Base-by-base conservation (phyloP, 2,329 filamentous ascomycete genomes). In the Colletotrichum ledebouriae region DNA sequence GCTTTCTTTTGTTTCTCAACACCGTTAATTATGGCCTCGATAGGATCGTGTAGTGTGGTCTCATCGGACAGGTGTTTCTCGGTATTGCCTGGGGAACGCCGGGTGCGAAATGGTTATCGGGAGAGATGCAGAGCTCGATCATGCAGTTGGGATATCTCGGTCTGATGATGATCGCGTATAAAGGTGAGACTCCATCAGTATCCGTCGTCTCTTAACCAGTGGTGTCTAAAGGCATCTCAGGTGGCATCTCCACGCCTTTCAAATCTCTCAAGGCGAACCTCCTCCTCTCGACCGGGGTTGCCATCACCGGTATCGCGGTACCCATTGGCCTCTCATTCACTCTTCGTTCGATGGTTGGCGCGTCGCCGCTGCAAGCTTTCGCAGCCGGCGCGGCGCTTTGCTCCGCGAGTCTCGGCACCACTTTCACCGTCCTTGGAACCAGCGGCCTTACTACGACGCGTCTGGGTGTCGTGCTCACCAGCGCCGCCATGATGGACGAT, bases 401-500 rank as follows among this genome's bases (percentile, higher is more conserved):
- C 73, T 91, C 91, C 1, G 95, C 92, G 1, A 92, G 89, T 63
- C 81, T 94, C 0, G 92, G 92, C 5, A 94, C 92, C 0, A 86
- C 85, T 0, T 90, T 92, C 9, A 89, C 88, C 3, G 80, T 86
- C 4, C 77, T 86, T 0, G 75, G 78, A 12, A 76, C 80, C 0
- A 83, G 81, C 22, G 83, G 83, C 0, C 77, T 85, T 3, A 76
- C 75, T 1, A 71, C 76, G 1, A 83, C 83, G 2, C 78, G 84
- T 7, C 74, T 86, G 5, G 85, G 93, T 80, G 64, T 88, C 79
- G 86, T 96, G 0, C 82, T 94, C 0, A 87, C 87, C 2, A 90
- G 87, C 67, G 92, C 92, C 1, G 93, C 92, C 0, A 92, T 96
- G 87, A 87, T 96, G 79, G 93, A 96, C 75, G 92, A 96, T 78